Conservation (phyloP, 352 stramenopile species). For the Pilasporangium apinafurcum region DNA sequence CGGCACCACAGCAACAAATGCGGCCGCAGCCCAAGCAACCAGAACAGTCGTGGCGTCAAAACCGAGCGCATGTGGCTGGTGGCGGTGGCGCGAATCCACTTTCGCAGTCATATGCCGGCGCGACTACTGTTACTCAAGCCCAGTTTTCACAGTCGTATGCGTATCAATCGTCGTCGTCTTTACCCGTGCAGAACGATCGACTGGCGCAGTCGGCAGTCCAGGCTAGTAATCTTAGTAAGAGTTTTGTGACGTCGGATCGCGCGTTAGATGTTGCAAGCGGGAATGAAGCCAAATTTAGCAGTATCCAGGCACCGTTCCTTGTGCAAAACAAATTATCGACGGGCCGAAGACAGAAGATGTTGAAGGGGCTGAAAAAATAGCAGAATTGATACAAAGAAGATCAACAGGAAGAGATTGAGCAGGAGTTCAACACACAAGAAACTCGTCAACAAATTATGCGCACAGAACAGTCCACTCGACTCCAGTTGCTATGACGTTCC, state of each 20-base stretch:
- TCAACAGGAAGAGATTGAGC: no score
- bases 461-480: conserved; percentile 1
- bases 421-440: not conserved
- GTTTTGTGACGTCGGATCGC: conserved; percentile 20
- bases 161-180: conserved; percentile 12
- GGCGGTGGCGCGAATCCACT: not conserved
- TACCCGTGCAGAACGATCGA: conserved; percentile 8
- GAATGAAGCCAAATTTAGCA: conserved; percentile 83
- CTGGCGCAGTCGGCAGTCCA: conserved; percentile 18
- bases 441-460: not conserved
- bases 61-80: conserved; percentile 21
- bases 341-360: conserved; percentile 81
- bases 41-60: conserved; percentile 66
- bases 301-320: conserved; percentile 82
- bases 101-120: not conserved
- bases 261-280: conserved; percentile 27
- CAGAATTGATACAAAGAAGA: no score
- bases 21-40: conserved; percentile 18
- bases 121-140: no score
- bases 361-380: conserved; percentile 88
- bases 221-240: conserved; percentile 66
- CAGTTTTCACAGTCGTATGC: conserved; percentile 30
- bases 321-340: conserved; percentile 84
- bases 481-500: not conserved
- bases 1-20: conserved; percentile 1